These are phyloP conservation scores for Ogataea kodamae DNA, from an alignment of 805 yeast genomes.

Conservation along the genomic window DNA sequence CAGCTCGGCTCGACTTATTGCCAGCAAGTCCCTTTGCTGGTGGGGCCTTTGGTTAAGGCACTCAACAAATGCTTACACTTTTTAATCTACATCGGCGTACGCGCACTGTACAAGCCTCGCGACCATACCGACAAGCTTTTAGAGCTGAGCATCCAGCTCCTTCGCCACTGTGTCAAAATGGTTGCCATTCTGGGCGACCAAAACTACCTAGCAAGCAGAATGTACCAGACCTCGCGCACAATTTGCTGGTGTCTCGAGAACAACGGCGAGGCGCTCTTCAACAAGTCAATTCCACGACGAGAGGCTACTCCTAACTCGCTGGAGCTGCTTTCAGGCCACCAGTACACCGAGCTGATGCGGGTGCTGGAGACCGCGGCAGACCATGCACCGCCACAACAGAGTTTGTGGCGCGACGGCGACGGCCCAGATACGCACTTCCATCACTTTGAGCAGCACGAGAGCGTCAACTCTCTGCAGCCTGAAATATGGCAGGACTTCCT, in stretches of 20 bases:
- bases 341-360: not conserved
- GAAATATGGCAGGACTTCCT: conserved; percentile 15
- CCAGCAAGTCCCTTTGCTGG: conserved; percentile 8
- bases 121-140: conserved; percentile 3
- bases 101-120: conserved; percentile 11
- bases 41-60: conserved; percentile 9
- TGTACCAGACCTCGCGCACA: conserved; percentile 10
- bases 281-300: no score
- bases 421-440: conserved; percentile 4
- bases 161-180: conserved; percentile 14
- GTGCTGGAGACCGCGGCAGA: not conserved
- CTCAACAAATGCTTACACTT: conserved; percentile 16
- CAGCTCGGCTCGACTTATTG: conserved; percentile 8
- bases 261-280: conserved; percentile 18
- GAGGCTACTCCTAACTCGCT: not conserved
- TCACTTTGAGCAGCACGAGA: conserved; percentile 1
- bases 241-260: conserved; percentile 17
- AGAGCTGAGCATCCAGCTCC: conserved; percentile 1
- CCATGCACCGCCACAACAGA: no score
- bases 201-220: conserved; percentile 17
- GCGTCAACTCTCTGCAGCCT: not conserved
- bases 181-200: conserved; percentile 20
- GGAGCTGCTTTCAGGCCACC: not conserved
- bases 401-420: conserved; percentile 5
- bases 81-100: conserved; percentile 11